Conservation (phyloP, 1,284 basidiomycete genomes). For the Marasmius sp. region DNA sequence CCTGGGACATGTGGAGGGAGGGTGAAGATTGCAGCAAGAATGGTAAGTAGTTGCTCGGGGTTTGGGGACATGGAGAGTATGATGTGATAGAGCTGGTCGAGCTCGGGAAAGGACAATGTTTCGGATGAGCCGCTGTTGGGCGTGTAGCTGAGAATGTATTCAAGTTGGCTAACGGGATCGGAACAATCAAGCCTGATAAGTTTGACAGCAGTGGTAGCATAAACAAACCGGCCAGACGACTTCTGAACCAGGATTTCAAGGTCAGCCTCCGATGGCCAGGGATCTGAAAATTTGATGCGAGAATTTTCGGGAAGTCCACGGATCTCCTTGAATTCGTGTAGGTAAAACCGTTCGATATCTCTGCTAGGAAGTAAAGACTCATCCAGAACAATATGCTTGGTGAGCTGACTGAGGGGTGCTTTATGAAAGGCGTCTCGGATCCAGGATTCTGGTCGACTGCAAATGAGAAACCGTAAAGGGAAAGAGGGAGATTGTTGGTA, state of each 20-base stretch:
- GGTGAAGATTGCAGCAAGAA: background rate
- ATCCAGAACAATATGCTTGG: background rate
- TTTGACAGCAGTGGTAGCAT: conserved; percentile 25
- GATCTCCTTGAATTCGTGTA: background rate
- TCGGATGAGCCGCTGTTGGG: conserved; percentile 1
- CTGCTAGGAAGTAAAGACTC: background rate
- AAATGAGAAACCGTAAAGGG: background rate
- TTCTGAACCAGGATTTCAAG: conserved; percentile 20
- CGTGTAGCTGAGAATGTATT: conserved; percentile 20
- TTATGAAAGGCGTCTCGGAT: background rate
- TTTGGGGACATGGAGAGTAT: background rate
- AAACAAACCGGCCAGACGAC: conserved; percentile 23
- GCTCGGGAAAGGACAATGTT: conserved; percentile 21
- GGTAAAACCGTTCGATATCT: background rate
- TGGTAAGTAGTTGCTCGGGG: background rate
- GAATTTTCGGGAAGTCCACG: background rate
- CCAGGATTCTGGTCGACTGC: background rate
- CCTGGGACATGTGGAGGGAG: background rate
- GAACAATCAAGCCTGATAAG: conserved; percentile 21
- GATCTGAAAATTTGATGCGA: background rate
- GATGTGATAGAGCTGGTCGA: conserved; percentile 17
- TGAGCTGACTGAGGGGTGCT: background rate
- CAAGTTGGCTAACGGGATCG: conserved; percentile 21
- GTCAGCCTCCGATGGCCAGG: no score
- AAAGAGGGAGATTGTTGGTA: background rate